Conservation (phyloP, 768 basidiomycete species). For the Mycena vitilis region DNA sequence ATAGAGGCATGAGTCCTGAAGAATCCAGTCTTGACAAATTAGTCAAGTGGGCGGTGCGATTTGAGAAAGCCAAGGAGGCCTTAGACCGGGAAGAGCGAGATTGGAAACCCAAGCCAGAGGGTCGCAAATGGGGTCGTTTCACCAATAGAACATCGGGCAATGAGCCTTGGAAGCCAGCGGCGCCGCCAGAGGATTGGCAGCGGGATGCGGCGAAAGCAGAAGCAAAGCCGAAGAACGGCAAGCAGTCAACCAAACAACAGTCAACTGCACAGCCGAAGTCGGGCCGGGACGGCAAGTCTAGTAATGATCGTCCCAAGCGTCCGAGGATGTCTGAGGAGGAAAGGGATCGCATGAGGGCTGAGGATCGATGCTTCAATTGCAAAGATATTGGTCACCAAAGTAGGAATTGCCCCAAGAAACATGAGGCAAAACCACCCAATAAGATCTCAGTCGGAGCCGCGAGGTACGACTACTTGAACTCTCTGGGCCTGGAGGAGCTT, state of each 20-base stretch:
- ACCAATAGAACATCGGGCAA: constrained; percentile 8
- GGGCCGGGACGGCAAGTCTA: neutral
- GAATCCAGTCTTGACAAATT: constrained; percentile 7
- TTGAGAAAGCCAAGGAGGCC: constrained; percentile 7
- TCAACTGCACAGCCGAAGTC: too few species aligned
- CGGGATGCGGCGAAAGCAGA: neutral
- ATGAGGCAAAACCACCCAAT: constrained; percentile 28
- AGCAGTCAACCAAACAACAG: neutral
- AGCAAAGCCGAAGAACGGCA: neutral
- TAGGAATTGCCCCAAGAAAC: constrained; percentile 35
- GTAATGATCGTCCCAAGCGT: neutral
- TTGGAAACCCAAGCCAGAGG: constrained; percentile 19
- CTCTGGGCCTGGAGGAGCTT: neutral
- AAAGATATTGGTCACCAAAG: constrained; percentile 39
- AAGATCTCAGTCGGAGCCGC: constrained; percentile 3
- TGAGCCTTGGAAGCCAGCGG: constrained; percentile 21
- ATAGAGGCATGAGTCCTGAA: constrained; percentile 19
- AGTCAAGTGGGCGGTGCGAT: constrained; percentile 8
- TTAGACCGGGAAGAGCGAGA: neutral
- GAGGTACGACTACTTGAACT: constrained; percentile 11
- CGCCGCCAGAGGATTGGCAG: neutral
- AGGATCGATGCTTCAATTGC: constrained; percentile 40
- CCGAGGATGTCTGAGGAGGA: constrained; percentile 24
- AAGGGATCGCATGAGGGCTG: constrained; percentile 28
- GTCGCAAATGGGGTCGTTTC: constrained; percentile 12